Percentiles rank a stretch among this genome's conserved stretches.
These are phyloP conservation scores for Penicillium corylophilum DNA, from an alignment of 2,329 filamentous ascomycete genomes.

Conservation along the genomic window DNA sequence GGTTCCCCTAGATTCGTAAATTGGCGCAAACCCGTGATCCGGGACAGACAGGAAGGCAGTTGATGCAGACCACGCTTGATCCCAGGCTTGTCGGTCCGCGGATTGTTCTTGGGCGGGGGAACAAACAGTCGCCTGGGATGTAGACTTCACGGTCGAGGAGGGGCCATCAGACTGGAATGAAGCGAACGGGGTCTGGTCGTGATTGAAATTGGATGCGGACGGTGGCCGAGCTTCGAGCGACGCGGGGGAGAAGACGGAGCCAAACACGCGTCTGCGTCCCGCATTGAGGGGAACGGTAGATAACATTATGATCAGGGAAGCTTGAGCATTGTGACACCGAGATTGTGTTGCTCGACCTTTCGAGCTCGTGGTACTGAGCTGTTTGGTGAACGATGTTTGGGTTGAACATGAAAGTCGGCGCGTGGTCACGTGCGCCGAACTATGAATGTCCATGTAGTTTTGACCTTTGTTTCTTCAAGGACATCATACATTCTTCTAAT, in stretches of 20 bases:
- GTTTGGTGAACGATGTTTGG: not conserved
- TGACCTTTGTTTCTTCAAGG: no score
- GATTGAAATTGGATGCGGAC: constrained; percentile 25
- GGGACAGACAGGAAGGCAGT: constrained; percentile 42
- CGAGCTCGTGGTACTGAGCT: not conserved
- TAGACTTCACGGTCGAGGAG: constrained; percentile 16
- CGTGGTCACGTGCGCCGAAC: constrained; percentile 7
- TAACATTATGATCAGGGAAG: constrained; percentile 23
- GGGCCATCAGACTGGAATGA: constrained; percentile 20
- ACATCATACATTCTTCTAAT: no score
- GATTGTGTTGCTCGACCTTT: not conserved
- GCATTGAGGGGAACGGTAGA: constrained; percentile 25
- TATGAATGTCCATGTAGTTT: no score
- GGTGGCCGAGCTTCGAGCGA: constrained; percentile 34
- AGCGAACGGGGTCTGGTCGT: constrained; percentile 10
- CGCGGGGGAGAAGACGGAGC: constrained; percentile 44
- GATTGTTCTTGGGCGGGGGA: constrained; percentile 9
- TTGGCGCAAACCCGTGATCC: constrained; percentile 31
- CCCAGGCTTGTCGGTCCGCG: constrained; percentile 36
- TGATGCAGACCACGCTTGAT: constrained; percentile 42
- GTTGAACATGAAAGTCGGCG: constrained; percentile 1
- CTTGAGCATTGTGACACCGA: constrained; percentile 14
- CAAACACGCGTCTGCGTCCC: constrained; percentile 43
- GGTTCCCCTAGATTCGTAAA: constrained; percentile 24
- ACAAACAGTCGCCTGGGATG: constrained; percentile 7